Conservation (phyloP, 2,329 filamentous ascomycete genomes). For the Penicillium vulpinum region DNA sequence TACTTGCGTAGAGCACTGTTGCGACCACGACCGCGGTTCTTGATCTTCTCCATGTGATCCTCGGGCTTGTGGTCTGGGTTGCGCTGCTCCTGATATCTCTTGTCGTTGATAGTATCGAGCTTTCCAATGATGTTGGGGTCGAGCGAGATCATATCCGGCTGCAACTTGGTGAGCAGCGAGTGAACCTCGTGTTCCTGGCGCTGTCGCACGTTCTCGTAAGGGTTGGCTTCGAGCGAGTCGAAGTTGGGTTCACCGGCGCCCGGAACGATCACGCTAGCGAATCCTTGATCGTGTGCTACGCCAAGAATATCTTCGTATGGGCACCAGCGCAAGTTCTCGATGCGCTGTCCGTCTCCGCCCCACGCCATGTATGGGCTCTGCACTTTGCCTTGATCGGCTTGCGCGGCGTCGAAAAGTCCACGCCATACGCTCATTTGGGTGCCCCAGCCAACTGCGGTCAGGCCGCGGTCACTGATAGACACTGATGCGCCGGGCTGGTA, state of each 20-base stretch:
- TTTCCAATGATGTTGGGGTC: conserved; percentile 90
- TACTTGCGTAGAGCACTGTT: conserved; percentile 87
- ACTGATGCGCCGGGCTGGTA: conserved; percentile 79
- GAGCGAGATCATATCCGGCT: conserved; percentile 94
- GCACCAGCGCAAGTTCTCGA: conserved; percentile 86
- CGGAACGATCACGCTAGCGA: conserved; percentile 85
- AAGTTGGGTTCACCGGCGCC: conserved; percentile 97
- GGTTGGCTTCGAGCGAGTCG: conserved; percentile 89
- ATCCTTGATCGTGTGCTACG: conserved; percentile 78
- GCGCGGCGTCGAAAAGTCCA: conserved; percentile 76
- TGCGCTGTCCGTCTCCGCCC: conserved; percentile 78
- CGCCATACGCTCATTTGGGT: conserved; percentile 90
- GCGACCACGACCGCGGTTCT: conserved; percentile 81
- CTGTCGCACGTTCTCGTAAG: conserved; percentile 90
- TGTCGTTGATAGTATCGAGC: conserved; percentile 76
- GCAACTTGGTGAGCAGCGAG: conserved; percentile 85
- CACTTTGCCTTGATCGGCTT: conserved; percentile 71
- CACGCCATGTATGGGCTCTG: conserved; percentile 90
- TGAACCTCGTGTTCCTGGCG: conserved; percentile 91
- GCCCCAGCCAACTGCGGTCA: conserved; percentile 88
- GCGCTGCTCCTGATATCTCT: conserved; percentile 73
- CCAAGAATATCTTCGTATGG: conserved; percentile 93
- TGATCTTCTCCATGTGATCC: conserved; percentile 59
- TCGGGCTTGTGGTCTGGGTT: conserved; percentile 72
- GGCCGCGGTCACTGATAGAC: conserved; percentile 81